Evolutionary conservation across 441 rosid species (phyloP).

Genomic region (Populus hybrid): DNA sequence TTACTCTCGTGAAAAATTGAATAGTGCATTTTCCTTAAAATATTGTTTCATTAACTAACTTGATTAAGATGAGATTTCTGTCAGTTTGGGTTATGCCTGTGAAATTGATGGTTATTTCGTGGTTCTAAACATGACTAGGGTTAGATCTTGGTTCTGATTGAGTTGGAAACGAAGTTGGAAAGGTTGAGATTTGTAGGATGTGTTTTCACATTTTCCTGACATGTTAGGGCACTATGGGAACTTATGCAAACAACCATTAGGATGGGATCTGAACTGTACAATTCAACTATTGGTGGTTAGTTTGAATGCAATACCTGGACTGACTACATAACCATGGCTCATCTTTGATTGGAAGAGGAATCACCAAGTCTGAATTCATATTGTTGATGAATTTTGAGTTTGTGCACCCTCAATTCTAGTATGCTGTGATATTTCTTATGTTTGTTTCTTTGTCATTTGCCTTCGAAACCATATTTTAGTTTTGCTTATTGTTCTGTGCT

Average conservation of each 20-base stretch:
- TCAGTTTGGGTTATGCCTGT: not conserved
- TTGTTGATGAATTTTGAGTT: not conserved
- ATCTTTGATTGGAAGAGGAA: not conserved
- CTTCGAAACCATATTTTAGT: not conserved
- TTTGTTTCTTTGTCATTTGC: not conserved
- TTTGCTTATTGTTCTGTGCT: not conserved
- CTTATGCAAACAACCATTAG: not conserved
- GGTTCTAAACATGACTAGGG: not conserved
- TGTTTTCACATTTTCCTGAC: conserved; percentile 1
- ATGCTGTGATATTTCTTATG: not conserved
- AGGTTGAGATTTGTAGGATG: conserved; percentile 1
- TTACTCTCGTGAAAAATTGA: not conserved
- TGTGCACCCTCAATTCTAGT: not conserved
- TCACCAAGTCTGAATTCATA: not conserved
- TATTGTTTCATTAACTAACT: conserved; percentile 3
- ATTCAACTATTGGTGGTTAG: not conserved
- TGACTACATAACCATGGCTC: not conserved
- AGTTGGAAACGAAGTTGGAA: not conserved
- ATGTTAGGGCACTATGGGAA: not conserved
- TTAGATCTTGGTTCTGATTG: not conserved
- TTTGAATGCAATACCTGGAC: not conserved
- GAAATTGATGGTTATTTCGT: not conserved
- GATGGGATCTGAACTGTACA: not conserved
- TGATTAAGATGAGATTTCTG: not conserved
- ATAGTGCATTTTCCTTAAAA: not conserved